Conservation (phyloP, 1,284 basidiomycete genomes). For the Marasmius fiardii region DNA sequence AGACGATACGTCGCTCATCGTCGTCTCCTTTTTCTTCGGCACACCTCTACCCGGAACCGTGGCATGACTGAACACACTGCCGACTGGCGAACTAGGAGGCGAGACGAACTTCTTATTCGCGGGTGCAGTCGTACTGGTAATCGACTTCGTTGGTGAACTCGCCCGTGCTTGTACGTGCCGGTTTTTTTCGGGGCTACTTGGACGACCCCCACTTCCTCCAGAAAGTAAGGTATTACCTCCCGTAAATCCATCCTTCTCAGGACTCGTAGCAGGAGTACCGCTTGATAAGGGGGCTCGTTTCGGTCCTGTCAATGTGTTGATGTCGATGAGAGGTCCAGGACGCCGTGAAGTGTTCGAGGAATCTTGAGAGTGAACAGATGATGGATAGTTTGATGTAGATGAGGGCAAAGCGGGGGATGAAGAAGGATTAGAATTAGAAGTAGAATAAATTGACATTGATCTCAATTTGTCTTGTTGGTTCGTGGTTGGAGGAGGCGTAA, state of each 20-base stretch:
- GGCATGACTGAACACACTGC: conserved; percentile 3
- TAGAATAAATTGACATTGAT: background rate
- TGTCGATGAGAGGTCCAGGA: conserved; percentile 43
- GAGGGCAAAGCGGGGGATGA: background rate
- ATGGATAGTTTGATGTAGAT: background rate
- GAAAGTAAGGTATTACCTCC: conserved; percentile 31
- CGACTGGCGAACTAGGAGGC: conserved; percentile 21
- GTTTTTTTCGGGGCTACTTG: conserved; percentile 9
- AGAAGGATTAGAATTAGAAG: background rate
- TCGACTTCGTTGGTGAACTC: conserved; percentile 3
- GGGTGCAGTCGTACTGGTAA: conserved; percentile 19
- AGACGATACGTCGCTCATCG: conserved; percentile 5
- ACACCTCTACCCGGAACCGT: conserved; percentile 5
- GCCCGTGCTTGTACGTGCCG: background rate
- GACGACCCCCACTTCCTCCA: conserved; percentile 18
- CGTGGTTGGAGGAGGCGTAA: background rate
- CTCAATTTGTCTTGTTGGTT: background rate
- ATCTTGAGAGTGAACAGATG: background rate
- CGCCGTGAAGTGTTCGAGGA: background rate
- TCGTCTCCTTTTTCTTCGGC: conserved; percentile 23
- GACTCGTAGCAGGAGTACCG: background rate
- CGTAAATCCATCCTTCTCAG: conserved; percentile 34
- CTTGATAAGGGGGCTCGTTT: conserved; percentile 22
- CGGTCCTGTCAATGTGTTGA: conserved; percentile 33
- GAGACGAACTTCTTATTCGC: conserved; percentile 14